phyloP scores from a whole-genome alignment of 2,329 filamentous ascomycete genomes.

The Penicillium sp. region DNA sequence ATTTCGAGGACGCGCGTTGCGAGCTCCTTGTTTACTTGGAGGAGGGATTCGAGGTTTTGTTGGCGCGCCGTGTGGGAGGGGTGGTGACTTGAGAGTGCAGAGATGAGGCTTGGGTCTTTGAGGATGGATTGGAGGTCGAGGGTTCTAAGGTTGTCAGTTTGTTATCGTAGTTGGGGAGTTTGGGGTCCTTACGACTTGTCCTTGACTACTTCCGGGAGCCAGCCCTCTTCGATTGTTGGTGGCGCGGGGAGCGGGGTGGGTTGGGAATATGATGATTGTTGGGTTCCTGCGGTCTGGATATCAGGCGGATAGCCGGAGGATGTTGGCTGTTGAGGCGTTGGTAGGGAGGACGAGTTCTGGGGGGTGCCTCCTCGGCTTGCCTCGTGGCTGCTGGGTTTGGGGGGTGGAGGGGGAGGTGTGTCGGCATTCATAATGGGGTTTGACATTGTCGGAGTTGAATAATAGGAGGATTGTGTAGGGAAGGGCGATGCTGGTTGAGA shows the following conservation, averaged over 20 bases:
- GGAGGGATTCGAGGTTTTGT: constrained; percentile 61
- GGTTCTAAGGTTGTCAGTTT: constrained; percentile 21
- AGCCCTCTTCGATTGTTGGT: constrained; percentile 58
- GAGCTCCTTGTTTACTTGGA: constrained; percentile 71
- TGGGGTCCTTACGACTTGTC: constrained; percentile 71
- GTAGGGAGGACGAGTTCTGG: constrained; percentile 46
- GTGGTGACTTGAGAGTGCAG: constrained; percentile 74
- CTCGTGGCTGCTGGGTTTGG: constrained; percentile 70
- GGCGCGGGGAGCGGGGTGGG: constrained; percentile 26
- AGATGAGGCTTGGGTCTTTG: constrained; percentile 65
- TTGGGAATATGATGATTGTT: constrained; percentile 10
- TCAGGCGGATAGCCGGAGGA: constrained; percentile 29
- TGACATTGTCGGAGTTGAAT: constrained; percentile 21
- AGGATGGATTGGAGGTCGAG: constrained; percentile 72
- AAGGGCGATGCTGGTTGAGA: constrained; percentile 27
- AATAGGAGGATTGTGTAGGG: constrained; percentile 25
- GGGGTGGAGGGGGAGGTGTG: constrained; percentile 67
- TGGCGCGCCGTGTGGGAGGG: constrained; percentile 68
- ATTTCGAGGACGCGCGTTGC: constrained; percentile 50
- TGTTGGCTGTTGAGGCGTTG: constrained; percentile 44
- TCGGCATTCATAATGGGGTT: constrained; percentile 47
- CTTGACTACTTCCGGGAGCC: constrained; percentile 73
- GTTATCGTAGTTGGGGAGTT: not conserved
- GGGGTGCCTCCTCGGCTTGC: constrained; percentile 67
- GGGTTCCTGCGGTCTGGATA: constrained; percentile 6